phyloP scores from a whole-genome alignment of 208 protist genomes.

The Leishmania lainsoni region DNA sequence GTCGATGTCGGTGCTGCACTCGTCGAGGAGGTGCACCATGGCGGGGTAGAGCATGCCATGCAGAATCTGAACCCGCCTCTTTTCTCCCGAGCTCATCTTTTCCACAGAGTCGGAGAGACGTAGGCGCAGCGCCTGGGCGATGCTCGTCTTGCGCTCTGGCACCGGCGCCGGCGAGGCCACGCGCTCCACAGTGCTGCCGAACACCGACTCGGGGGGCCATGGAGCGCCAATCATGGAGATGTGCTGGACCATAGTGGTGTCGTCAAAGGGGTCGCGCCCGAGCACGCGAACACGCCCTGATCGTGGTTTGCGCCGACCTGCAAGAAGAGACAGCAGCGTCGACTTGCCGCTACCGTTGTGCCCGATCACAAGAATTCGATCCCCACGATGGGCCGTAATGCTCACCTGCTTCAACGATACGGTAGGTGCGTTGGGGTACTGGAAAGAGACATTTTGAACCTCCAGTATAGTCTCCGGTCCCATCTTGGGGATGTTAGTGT shows the following conservation, averaged over 20 bases:
- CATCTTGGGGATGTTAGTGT: background rate
- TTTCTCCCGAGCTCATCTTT: slow-evolving; percentile 74
- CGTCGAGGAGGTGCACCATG: slow-evolving; percentile 75
- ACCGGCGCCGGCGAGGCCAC: slow-evolving; percentile 48
- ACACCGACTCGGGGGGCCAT: slow-evolving; percentile 79
- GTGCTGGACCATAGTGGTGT: slow-evolving; percentile 60
- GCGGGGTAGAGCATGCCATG: slow-evolving; percentile 58
- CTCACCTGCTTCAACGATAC: slow-evolving; percentile 32
- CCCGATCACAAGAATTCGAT: slow-evolving; percentile 94
- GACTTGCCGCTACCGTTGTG: slow-evolving; percentile 97
- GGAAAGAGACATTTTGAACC: slow-evolving; percentile 41
- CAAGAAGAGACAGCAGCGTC: slow-evolving; percentile 93
- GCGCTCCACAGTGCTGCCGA: slow-evolving; percentile 71
- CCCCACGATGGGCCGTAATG: slow-evolving; percentile 48
- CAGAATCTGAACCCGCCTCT: slow-evolving; percentile 74
- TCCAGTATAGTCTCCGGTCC: slow-evolving; percentile 27
- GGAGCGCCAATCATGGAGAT: slow-evolving; percentile 63
- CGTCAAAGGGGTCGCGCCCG: slow-evolving; percentile 74
- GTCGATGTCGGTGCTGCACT: slow-evolving; percentile 88
- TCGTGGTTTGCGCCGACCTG: slow-evolving; percentile 72
- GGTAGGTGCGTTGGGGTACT: slow-evolving; percentile 40
- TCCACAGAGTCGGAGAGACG: slow-evolving; percentile 47
- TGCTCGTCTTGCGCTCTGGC: slow-evolving; percentile 23
- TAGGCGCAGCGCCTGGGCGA: slow-evolving; percentile 62
- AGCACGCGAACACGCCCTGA: slow-evolving; percentile 56